phyloP scores from a whole-genome alignment of 768 basidiomycete genomes.

The Boletellus sp. region DNA sequence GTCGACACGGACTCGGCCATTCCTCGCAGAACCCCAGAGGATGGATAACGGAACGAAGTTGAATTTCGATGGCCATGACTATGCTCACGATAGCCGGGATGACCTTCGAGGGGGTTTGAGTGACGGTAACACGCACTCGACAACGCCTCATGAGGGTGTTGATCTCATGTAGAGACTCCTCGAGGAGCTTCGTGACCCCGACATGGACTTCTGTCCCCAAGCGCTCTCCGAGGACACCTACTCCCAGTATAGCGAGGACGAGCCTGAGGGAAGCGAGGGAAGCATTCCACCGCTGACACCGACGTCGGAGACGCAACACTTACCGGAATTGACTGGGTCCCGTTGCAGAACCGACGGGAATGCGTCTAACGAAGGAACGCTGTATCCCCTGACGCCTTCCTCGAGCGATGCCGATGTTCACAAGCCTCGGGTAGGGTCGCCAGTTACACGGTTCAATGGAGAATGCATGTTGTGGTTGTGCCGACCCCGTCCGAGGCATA shows the following conservation, averaged over 20 bases:
- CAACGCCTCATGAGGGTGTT: background rate
- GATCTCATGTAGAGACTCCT: constrained; percentile 16
- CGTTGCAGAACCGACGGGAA: background rate
- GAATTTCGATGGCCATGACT: background rate
- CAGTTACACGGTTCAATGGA: background rate
- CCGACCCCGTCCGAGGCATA: constrained; percentile 3
- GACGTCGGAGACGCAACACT: background rate
- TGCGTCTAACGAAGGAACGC: constrained; percentile 1
- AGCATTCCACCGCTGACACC: background rate
- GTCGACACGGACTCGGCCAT: background rate
- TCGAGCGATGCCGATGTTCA: background rate
- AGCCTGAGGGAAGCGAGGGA: background rate
- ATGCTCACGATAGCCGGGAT: background rate
- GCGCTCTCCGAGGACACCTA: constrained; percentile 3
- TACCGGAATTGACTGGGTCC: background rate
- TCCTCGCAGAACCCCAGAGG: background rate
- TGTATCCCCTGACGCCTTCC: constrained; percentile 8
- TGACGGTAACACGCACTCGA: background rate
- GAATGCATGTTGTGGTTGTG: background rate
- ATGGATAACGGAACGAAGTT: background rate
- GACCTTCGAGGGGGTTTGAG: background rate
- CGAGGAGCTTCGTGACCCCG: constrained; percentile 12
- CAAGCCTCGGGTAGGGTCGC: background rate
- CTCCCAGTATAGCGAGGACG: background rate
- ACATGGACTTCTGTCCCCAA: constrained; percentile 4